Evolutionary conservation across 768 basidiomycete species (phyloP).

Genomic region (Suillus subluteus): DNA sequence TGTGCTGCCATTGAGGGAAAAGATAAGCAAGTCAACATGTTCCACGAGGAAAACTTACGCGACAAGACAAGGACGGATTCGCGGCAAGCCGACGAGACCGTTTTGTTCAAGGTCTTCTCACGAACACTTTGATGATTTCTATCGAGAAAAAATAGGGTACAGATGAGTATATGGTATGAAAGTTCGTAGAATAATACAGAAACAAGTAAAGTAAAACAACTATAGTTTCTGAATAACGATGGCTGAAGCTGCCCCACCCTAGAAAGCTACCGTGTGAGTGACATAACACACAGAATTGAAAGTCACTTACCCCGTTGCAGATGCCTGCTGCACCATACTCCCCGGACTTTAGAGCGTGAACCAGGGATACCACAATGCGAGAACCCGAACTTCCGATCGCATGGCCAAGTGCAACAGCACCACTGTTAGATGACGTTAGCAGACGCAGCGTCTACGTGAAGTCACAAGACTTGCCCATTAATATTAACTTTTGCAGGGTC

Average conservation of each 20-base stretch:
- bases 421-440: conserved; percentile 51
- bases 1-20: not conserved
- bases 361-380: conserved; percentile 90
- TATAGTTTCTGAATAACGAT: conserved; percentile 87
- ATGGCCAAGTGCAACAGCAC: conserved; percentile 94
- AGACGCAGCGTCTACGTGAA: conserved; percentile 18
- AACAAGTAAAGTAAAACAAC: conserved; percentile 26
- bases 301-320: conserved; percentile 86
- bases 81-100: conserved; percentile 2
- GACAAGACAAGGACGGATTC: conserved; percentile 2
- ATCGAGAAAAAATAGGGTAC: conserved; percentile 12
- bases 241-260: conserved; percentile 94
- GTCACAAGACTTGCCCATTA: conserved; percentile 62
- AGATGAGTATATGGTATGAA: conserved; percentile 20
- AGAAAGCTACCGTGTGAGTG: conserved; percentile 21
- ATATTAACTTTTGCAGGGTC: conserved; percentile 90
- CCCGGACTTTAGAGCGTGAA: conserved; percentile 89
- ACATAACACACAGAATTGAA: conserved; percentile 11
- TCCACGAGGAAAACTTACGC: conserved; percentile 10
- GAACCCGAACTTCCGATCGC: conserved; percentile 96
- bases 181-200: conserved; percentile 19
- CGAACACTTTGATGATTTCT: conserved; percentile 12
- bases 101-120: conserved; percentile 15
- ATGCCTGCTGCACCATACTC: conserved; percentile 96
- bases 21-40: conserved; percentile 25